Evolutionary conservation across 2,329 filamentous ascomycete species (phyloP).

Genomic region (Chrysoporthe cubensis): DNA sequence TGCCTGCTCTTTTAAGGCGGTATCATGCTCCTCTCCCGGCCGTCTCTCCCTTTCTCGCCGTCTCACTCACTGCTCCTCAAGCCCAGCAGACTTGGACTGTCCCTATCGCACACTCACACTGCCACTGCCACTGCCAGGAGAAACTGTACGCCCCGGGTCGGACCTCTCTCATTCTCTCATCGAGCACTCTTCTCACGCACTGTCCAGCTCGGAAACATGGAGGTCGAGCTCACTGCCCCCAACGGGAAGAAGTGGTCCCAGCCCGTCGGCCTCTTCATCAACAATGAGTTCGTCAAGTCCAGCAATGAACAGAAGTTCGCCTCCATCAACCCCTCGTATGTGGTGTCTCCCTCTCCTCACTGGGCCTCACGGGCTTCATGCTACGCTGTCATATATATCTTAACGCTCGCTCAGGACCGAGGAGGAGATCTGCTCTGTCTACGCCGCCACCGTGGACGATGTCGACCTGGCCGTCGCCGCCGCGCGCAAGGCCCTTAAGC

Average conservation of each 20-base stretch:
- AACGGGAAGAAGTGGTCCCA: slow-evolving; percentile 75
- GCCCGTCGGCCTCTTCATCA: slow-evolving; percentile 80
- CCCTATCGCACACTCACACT: neutral
- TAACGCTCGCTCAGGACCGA: slow-evolving; percentile 50
- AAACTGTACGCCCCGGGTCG: too few relatives aligned
- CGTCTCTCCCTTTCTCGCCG: neutral
- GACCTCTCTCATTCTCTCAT: slow-evolving; percentile 1
- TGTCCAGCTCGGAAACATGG: slow-evolving; percentile 32
- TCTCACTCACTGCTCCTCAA: neutral
- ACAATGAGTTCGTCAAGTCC: slow-evolving; percentile 76
- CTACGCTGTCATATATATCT: neutral
- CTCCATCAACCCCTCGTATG: slow-evolving; percentile 71
- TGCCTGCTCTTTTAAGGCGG: neutral
- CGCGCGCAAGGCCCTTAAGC: slow-evolving; percentile 69
- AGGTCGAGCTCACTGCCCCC: slow-evolving; percentile 70
- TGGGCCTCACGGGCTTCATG: neutral
- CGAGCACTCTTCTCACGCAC: slow-evolving; percentile 13
- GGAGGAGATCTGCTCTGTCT: slow-evolving; percentile 70
- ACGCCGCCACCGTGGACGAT: slow-evolving; percentile 68
- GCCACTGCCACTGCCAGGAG: neutral
- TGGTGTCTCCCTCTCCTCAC: slow-evolving; percentile 32
- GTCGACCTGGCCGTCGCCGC: slow-evolving; percentile 72
- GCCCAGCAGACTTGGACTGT: neutral
- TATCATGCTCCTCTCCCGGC: neutral
- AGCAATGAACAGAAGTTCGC: slow-evolving; percentile 66